Evolutionary conservation across 73 alveolate species (phyloP).

Genomic region (Durusdinium trenchii): DNA sequence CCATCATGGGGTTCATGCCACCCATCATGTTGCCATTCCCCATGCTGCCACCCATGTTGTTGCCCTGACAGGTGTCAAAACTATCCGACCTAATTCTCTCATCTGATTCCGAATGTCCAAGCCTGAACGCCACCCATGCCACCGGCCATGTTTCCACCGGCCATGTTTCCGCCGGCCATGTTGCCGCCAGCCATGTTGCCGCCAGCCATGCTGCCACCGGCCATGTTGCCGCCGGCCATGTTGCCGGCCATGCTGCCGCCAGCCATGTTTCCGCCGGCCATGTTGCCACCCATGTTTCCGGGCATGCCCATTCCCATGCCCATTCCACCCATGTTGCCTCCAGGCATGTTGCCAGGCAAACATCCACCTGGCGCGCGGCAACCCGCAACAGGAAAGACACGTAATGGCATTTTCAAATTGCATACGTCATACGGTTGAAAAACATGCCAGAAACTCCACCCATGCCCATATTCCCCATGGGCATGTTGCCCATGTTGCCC

Average conservation of each 20-base stretch:
- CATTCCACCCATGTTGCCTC: constrained; percentile 82
- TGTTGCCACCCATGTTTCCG: constrained; percentile 32
- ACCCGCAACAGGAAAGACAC: too few relatives aligned
- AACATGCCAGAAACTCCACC: too few relatives aligned
- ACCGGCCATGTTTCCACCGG: constrained; percentile 9
- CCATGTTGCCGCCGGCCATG: constrained; percentile 49
- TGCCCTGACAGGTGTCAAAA: too few relatives aligned
- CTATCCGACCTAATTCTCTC: too few relatives aligned
- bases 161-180: constrained; percentile 64
- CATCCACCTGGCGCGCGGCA: background rate
- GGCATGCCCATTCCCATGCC: constrained; percentile 57
- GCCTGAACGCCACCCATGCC: constrained; percentile 24
- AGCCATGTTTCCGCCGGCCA: constrained; percentile 48
- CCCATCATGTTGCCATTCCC: constrained; percentile 92
- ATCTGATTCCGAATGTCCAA: constrained; percentile 17
- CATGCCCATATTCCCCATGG: constrained; percentile 72
- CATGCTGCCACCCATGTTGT: constrained; percentile 63
- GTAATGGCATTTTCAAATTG: too few relatives aligned
- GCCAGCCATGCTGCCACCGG: constrained; percentile 38
- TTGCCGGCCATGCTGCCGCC: constrained; percentile 36
- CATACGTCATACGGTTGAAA: too few relatives aligned
- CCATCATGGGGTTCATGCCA: constrained; percentile 95
- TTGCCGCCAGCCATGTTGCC: constrained; percentile 59
- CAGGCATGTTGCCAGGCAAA: constrained; percentile 61
- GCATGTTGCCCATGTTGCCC: constrained; percentile 47